A percentile compares a stretch with the other conserved stretches of the same genome.
These are phyloP conservation scores for Trichoderma koningiopsis DNA, from an alignment of 2,329 filamentous ascomycete genomes.

Conservation along the genomic window DNA sequence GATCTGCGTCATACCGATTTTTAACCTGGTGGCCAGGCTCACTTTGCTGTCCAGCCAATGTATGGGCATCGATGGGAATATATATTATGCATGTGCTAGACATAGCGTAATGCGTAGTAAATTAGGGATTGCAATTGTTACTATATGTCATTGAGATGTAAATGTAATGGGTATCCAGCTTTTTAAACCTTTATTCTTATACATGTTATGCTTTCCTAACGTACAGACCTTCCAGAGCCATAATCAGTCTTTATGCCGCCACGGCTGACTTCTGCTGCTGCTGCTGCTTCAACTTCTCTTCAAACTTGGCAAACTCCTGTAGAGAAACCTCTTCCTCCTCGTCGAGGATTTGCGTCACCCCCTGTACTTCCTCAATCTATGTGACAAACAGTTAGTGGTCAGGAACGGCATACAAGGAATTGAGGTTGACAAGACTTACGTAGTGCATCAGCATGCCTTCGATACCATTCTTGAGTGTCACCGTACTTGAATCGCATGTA, in stretches of 20 bases:
- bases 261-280: slow-evolving; percentile 19
- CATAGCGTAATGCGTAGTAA: background rate
- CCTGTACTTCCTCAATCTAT: slow-evolving; percentile 93
- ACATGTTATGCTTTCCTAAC: slow-evolving; percentile 7
- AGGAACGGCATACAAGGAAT: background rate
- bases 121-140: background rate
- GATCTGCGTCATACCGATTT: background rate
- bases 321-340: slow-evolving; percentile 87
- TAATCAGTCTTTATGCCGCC: background rate
- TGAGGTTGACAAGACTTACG: slow-evolving; percentile 54
- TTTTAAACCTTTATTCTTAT: background rate
- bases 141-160: background rate
- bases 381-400: background rate
- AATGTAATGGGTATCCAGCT: slow-evolving; percentile 11
- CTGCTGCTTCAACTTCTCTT: slow-evolving; percentile 70
- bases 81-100: background rate
- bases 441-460: slow-evolving; percentile 99
- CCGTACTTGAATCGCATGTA: slow-evolving; percentile 95
- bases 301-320: slow-evolving; percentile 90
- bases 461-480: slow-evolving; percentile 96
- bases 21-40: background rate
- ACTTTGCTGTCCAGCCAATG: background rate
- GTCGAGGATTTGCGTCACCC: slow-evolving; percentile 87
- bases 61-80: background rate
- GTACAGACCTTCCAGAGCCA: slow-evolving; percentile 10